phyloP scores from a whole-genome alignment of 108 stramenopile genomes.

The Nitzschia inconspicua region DNA sequence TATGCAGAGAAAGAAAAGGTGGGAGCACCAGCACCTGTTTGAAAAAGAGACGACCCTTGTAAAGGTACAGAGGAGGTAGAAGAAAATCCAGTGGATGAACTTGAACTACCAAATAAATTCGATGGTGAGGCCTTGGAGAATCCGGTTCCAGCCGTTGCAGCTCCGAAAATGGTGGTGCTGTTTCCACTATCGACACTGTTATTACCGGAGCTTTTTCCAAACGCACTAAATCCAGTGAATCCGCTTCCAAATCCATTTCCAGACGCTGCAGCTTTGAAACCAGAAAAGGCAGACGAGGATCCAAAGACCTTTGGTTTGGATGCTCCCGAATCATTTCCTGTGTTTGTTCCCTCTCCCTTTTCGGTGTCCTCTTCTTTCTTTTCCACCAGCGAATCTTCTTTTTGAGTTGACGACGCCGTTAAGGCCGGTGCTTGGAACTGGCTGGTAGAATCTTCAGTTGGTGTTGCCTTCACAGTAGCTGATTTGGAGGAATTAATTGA shows the following conservation, averaged over 20 bases:
- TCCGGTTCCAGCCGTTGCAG: not conserved
- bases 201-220: not conserved
- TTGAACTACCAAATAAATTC: too few species aligned
- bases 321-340: too few species aligned
- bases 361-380: too few species aligned
- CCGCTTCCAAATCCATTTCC: slow-evolving; percentile 1
- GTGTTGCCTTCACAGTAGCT: not conserved
- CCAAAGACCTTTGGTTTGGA: slow-evolving; percentile 32
- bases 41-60: not conserved
- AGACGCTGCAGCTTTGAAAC: slow-evolving; percentile 16
- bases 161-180: too few species aligned
- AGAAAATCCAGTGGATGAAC: not conserved
- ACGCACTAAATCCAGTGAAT: slow-evolving; percentile 2
- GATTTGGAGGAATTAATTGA: too few species aligned
- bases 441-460: not conserved
- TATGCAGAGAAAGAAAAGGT: not conserved
- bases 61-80: not conserved
- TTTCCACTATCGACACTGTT: not conserved
- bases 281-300: slow-evolving; percentile 5
- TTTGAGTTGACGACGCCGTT: too few species aligned
- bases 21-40: not conserved
- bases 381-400: too few species aligned
- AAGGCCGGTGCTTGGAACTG: too few species aligned
- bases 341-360: too few species aligned
- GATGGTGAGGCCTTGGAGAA: too few species aligned